Base-by-base conservation (phyloP, 2,329 filamentous ascomycete species). In the Cryphonectria nitschkei region DNA sequence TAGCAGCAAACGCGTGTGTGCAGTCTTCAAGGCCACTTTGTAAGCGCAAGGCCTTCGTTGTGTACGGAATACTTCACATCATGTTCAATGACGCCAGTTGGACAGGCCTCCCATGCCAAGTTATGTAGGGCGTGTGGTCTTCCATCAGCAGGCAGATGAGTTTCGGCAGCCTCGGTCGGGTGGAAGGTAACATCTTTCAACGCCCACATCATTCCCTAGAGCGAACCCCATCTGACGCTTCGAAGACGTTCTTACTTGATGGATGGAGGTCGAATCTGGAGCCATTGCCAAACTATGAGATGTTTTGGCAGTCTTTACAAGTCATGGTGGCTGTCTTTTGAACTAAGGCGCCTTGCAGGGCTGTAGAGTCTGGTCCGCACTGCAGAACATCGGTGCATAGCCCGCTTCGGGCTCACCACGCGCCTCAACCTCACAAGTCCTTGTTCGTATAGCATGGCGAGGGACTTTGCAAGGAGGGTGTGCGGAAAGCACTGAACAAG, bases 111-210 rank as follows among this genome's bases (percentile, higher is more conserved):
- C 3, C 22, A 26, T 16, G 9, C 14, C 13, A 26, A 7, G 37
- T 8, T 19, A 14, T 29, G 32, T 26, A 68, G 26, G 41, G 65
- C 64, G 52, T 61, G 70, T 41, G 58, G 61, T 62, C 60, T 60
- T 70, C 46, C 61, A 41, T 58, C 65, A 70, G n/a, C 4, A 34
- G 65, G 32, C 39, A 39, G 16, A 58, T 46, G 54, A 70, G 67
- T 32, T 34, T 64, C 60, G 22, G 39, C 22, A 52, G 60, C 26
- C 41, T 62, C 66, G 61, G 52, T 29, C 19, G 60, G 62, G 16
- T 41, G 58, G 16, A 46, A 34, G 26, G 22, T 7, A 52, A 32
- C 19, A 54, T 67, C 43, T 39, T 3, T 3, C 39, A 63, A 58
- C 32, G n/a, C 50, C 39, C 67, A 64, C 62, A 70, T 34, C 26